phyloP scores from a whole-genome alignment of 495 filamentous ascomycete genomes.

The Aspergillus cavernicola region DNA sequence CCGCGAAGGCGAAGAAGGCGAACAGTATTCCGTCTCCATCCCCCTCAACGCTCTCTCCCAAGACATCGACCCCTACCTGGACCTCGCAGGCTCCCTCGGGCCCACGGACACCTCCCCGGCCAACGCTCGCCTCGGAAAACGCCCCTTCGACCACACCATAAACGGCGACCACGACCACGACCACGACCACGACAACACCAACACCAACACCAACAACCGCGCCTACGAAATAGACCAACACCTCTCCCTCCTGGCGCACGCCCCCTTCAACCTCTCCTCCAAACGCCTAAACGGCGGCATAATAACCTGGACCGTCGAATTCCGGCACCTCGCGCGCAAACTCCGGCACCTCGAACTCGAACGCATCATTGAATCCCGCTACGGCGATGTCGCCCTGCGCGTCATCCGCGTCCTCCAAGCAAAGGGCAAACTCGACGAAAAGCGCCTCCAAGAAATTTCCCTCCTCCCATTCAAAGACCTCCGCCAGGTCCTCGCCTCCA shows the following conservation, averaged over 20 bases:
- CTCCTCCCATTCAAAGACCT: constrained; percentile 77
- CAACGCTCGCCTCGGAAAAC: constrained; percentile 31
- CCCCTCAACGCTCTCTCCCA: constrained; percentile 32
- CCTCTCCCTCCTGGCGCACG: constrained; percentile 68
- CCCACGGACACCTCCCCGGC: constrained; percentile 26
- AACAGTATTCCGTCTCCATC: constrained; percentile 36
- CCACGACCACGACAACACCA: constrained; percentile 11
- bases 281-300: constrained; percentile 47
- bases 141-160: constrained; percentile 36
- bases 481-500: constrained; percentile 70
- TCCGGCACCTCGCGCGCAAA: constrained; percentile 60
- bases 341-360: constrained; percentile 75
- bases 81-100: constrained; percentile 38
- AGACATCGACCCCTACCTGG: constrained; percentile 38
- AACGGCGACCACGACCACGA: constrained; percentile 28
- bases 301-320: constrained; percentile 79
- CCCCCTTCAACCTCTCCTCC: constrained; percentile 59
- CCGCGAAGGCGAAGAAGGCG: constrained; percentile 50
- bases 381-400: constrained; percentile 70
- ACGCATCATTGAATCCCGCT: constrained; percentile 67
- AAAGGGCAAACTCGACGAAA: constrained; percentile 90
- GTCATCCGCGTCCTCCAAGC: constrained; percentile 76
- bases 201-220: constrained; percentile 29
- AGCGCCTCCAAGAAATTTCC: constrained; percentile 66
- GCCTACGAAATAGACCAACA: constrained; percentile 66